These are phyloP conservation scores for Salvia sclarea DNA, from an alignment of 305 asterid genomes.

Conservation along the genomic window DNA sequence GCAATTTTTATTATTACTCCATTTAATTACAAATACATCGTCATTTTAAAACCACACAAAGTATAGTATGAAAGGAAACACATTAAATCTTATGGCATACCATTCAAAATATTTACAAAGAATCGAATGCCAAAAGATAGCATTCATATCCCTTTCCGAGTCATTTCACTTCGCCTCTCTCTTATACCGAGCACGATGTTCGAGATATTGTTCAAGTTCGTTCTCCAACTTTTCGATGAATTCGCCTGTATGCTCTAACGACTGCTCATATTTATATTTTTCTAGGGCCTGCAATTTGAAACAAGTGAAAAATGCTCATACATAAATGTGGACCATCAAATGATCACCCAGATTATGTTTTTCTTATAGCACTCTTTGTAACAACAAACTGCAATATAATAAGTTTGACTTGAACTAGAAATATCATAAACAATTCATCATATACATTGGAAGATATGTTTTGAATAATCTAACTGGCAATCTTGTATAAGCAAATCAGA, in stretches of 20 bases:
- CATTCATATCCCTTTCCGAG: constrained; percentile 29
- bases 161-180: constrained; percentile 40
- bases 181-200: constrained; percentile 61
- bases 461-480: neutral
- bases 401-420: neutral
- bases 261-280: constrained; percentile 71
- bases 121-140: constrained; percentile 6
- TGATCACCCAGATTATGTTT: neutral
- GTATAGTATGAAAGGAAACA: constrained; percentile 18
- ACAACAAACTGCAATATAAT: constrained; percentile 1
- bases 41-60: too few species aligned
- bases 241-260: constrained; percentile 84
- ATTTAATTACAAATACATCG: too few species aligned
- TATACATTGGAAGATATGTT: neutral
- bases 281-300: constrained; percentile 67
- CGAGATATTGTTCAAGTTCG: constrained; percentile 73
- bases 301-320: neutral
- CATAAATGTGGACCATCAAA: constrained; percentile 1
- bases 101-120: constrained; percentile 17
- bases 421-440: constrained; percentile 5
- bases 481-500: neutral
- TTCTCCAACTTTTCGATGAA: constrained; percentile 78
- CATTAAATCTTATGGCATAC: too few species aligned
- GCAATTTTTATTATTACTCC: too few species aligned
- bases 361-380: neutral